phyloP scores from a whole-genome alignment of 2,329 filamentous ascomycete species.

The Pestalotiopsis sp. region DNA sequence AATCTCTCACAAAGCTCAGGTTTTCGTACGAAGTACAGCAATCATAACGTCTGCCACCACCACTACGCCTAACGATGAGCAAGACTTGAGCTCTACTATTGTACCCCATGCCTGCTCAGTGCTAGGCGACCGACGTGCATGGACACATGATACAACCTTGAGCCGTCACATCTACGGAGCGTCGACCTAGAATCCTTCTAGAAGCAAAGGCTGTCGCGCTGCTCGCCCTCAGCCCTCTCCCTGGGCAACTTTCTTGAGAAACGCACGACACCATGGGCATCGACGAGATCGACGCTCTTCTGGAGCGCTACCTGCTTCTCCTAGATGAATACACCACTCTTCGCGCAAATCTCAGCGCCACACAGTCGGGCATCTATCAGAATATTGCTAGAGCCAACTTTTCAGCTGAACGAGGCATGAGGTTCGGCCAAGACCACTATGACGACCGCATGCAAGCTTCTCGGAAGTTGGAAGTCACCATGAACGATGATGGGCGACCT shows the following conservation, averaged over 20 bases:
- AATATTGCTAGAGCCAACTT: conserved; percentile 77
- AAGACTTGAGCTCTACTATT: not conserved
- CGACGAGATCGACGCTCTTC: conserved; percentile 60
- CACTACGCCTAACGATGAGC: not conserved
- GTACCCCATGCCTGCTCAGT: not conserved
- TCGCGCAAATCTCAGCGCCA: conserved; percentile 52
- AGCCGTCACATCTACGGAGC: not conserved
- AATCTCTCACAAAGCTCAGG: not conserved
- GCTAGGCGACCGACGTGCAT: not conserved
- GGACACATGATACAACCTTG: not conserved
- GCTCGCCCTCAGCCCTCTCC: not conserved
- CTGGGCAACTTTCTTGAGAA: not conserved
- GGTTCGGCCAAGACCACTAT: conserved; percentile 72
- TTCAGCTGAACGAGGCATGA: conserved; percentile 60
- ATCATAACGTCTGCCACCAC: not conserved
- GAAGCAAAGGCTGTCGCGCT: not conserved
- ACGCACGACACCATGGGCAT: conserved; percentile 26
- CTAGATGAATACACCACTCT: conserved; percentile 69
- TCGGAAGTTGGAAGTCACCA: conserved; percentile 42
- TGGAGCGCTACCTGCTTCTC: conserved; percentile 66
- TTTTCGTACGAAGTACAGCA: not conserved
- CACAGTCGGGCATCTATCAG: conserved; percentile 60
- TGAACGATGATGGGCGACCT: not conserved
- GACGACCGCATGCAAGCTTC: conserved; percentile 73
- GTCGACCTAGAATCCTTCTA: not conserved